These are phyloP conservation scores for Taxillus chinensis DNA, from an alignment of 164 flowering plant species.

Conservation along the genomic window DNA sequence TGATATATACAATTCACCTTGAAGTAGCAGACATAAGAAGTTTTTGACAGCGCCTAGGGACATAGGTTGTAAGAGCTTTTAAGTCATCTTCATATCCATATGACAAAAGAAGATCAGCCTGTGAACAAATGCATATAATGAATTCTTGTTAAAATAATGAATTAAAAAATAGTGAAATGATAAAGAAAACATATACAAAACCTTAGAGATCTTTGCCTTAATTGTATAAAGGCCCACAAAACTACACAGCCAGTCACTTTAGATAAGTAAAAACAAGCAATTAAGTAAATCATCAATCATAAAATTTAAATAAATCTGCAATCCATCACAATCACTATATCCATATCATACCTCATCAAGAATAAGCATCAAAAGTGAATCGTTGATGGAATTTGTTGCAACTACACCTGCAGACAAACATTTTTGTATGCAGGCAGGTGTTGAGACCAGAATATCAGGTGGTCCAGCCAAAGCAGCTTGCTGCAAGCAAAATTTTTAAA, in stretches of 20 bases:
- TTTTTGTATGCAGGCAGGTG: conserved; percentile 74
- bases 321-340: not conserved
- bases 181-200: not conserved
- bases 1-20: conserved; percentile 38
- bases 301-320: not conserved
- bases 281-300: no score
- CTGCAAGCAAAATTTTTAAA: conserved; percentile 26
- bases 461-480: conserved; percentile 58
- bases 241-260: no score
- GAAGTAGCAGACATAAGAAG: conserved; percentile 97
- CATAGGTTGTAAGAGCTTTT: conserved; percentile 55
- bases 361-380: conserved; percentile 65
- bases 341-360: conserved; percentile 75
- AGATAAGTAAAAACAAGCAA: no score
- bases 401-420: conserved; percentile 58
- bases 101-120: conserved; percentile 95
- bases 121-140: conserved; percentile 19
- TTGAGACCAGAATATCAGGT: conserved; percentile 77
- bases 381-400: conserved; percentile 39
- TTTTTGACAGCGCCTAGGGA: conserved; percentile 87
- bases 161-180: not conserved
- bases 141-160: not conserved
- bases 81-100: conserved; percentile 93
- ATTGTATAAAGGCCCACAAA: no score
- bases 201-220: not conserved